Percentiles rank a stretch among this genome's conserved stretches.
These are phyloP conservation scores for Talaromyces verruculosus DNA, from an alignment of 2,329 filamentous ascomycete species.

Conservation along the genomic window DNA sequence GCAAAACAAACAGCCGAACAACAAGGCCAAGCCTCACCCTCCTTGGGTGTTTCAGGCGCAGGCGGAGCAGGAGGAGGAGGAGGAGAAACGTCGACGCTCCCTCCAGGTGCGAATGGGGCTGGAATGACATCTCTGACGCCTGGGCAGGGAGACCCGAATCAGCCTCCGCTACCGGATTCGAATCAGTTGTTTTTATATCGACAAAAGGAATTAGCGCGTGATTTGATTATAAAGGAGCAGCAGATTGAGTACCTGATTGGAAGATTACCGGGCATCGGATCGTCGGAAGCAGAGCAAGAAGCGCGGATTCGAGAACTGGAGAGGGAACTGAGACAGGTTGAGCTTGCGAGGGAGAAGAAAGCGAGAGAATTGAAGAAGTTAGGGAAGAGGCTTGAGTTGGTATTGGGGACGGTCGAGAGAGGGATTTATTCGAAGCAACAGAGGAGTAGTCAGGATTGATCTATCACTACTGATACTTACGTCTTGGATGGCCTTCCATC, in stretches of 20 bases:
- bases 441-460: slow-evolving; percentile 3
- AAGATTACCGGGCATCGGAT: slow-evolving; percentile 48
- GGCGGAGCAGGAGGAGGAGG: background rate
- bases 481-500: background rate
- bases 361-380: slow-evolving; percentile 44
- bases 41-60: slow-evolving; percentile 1
- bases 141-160: slow-evolving; percentile 31
- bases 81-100: slow-evolving; percentile 24
- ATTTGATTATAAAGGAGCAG: slow-evolving; percentile 52
- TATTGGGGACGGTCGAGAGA: slow-evolving; percentile 43
- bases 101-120: slow-evolving; percentile 20
- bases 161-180: slow-evolving; percentile 42
- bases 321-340: slow-evolving; percentile 45
- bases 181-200: slow-evolving; percentile 44
- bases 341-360: slow-evolving; percentile 44
- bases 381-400: slow-evolving; percentile 43
- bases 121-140: slow-evolving; percentile 26
- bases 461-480: background rate
- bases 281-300: slow-evolving; percentile 48
- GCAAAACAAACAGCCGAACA: slow-evolving; percentile 24
- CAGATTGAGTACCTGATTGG: slow-evolving; percentile 53
- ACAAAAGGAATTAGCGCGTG: slow-evolving; percentile 50
- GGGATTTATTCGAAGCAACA: slow-evolving; percentile 34
- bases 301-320: slow-evolving; percentile 45
- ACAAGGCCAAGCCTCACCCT: slow-evolving; percentile 18